Conservation (phyloP, 208 protist genomes). For the Blastocrithidia nonstop region DNA sequence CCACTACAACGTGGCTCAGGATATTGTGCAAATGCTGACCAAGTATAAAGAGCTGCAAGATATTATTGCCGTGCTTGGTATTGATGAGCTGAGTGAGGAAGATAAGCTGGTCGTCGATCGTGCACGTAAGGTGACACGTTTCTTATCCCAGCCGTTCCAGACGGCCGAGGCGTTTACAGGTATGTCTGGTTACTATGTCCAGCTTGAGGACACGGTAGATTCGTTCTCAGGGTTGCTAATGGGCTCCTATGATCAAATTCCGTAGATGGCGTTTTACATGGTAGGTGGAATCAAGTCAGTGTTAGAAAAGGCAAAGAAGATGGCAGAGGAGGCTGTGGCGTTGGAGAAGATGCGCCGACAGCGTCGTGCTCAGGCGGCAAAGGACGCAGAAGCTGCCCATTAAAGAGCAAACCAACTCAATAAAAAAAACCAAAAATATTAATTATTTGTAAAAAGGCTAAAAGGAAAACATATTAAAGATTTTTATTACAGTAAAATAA, state of each 20-base stretch:
- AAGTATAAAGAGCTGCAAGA: constrained; percentile 98
- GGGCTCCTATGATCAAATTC: constrained; percentile 92
- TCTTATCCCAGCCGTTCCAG: constrained; percentile 97
- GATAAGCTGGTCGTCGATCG: constrained; percentile 95
- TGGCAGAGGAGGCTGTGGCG: constrained; percentile 71
- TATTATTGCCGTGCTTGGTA: constrained; percentile 98
- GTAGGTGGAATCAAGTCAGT: constrained; percentile 91
- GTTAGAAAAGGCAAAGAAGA: constrained; percentile 82
- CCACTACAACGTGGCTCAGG: constrained; percentile 95
- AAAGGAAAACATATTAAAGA: background rate
- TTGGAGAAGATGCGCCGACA: constrained; percentile 44
- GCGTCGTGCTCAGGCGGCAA: constrained; percentile 13
- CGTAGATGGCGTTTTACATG: constrained; percentile 98
- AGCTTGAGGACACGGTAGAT: constrained; percentile 87
- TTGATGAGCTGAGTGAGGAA: constrained; percentile 97
- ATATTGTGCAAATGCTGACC: constrained; percentile 94
- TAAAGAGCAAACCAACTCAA: too few species aligned
- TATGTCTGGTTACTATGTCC: constrained; percentile 90
- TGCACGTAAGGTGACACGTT: constrained; percentile 82
- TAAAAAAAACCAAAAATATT: too few species aligned
- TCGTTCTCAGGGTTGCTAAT: constrained; percentile 89
- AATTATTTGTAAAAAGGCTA: too few species aligned
- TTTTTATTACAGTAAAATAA: background rate
- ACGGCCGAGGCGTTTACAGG: constrained; percentile 96
- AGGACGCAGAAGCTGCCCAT: constrained; percentile 6